A percentile compares a stretch with the other conserved stretches of the same genome.
phyloP scores from a whole-genome alignment of 371 early-diverging fungal species.

The Mortierella sp. region DNA sequence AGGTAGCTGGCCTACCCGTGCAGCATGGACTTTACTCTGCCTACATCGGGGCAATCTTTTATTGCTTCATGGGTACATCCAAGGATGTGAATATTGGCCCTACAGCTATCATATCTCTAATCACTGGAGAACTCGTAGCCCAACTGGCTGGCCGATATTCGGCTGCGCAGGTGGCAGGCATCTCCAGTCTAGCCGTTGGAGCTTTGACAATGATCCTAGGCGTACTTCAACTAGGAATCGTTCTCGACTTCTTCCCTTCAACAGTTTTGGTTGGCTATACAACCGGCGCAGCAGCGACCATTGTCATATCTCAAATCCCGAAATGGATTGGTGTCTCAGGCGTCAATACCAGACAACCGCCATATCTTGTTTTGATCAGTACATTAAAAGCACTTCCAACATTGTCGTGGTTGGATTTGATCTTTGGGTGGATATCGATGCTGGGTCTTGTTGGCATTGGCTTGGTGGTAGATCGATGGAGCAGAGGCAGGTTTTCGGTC shows the following conservation, averaged over 20 bases:
- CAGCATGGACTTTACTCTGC: constrained; percentile 91
- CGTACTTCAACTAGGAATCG: constrained; percentile 81
- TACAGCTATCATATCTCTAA: constrained; percentile 87
- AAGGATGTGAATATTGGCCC: constrained; percentile 92
- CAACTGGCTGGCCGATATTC: constrained; percentile 48
- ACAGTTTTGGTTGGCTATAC: constrained; percentile 82
- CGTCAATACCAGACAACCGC: constrained; percentile 69
- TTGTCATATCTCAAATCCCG: constrained; percentile 80
- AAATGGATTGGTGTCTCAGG: constrained; percentile 79
- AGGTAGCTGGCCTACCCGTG: constrained; percentile 82
- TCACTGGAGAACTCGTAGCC: constrained; percentile 79
- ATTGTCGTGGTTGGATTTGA: constrained; percentile 62
- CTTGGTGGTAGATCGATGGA: constrained; percentile 43
- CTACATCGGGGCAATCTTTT: constrained; percentile 77
- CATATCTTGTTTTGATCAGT: constrained; percentile 69
- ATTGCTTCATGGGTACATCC: constrained; percentile 85
- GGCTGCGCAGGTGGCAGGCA: constrained; percentile 66
- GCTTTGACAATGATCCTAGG: constrained; percentile 79
- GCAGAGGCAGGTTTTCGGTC: constrained; percentile 35
- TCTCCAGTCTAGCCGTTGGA: constrained; percentile 72
- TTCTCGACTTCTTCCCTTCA: constrained; percentile 91
- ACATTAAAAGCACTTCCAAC: constrained; percentile 62
- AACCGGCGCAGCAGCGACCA: constrained; percentile 82
- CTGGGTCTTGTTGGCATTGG: constrained; percentile 65
- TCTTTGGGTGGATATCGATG: constrained; percentile 63